Base-by-base conservation (phyloP, 129 eudicot genomes). In the Deinandra increscens region DNA sequence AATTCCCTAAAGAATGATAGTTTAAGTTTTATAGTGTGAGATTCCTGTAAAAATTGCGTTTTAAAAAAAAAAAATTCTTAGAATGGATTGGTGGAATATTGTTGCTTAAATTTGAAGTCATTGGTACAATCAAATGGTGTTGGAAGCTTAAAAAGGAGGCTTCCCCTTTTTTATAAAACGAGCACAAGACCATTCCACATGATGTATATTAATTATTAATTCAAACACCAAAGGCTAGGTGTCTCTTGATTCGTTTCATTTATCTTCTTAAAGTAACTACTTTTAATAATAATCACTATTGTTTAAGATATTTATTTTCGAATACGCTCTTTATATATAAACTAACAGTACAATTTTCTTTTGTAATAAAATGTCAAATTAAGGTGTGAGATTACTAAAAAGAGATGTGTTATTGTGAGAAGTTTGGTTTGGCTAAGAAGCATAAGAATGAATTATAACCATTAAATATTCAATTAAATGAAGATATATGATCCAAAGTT, bases 41-140 rank as follows among this genome's bases (percentile, higher is more conserved):
- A n/a, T n/a, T n/a, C n/a, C n/a, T n/a, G n/a, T n/a, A n/a, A n/a
- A n/a, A n/a, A n/a, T n/a, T n/a, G n/a, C n/a, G n/a, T n/a, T n/a
- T n/a, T n/a, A n/a, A n/a, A n/a, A n/a, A n/a, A n/a, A n/a, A n/a
- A n/a, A n/a, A n/a, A n/a, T n/a, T n/a, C n/a, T n/a, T n/a, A n/a
- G n/a, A n/a, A n/a, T n/a, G n/a, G 31, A 26, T 26, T 48, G 48
- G 70, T 72, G 50, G 43, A 62, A 48, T 48, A 48, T 46, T 73
- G 70, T 61, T 62, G 77, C 77, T 73, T 73, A 36, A 36, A 49
- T 33, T 46, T 34, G 77, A 73, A 73, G 77, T 73, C 77, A 72
- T 6, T 44, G 55, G 44, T 71, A 12, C 56, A 71, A 71, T 71
- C 58, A 72, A n/a, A 43, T 59, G 76, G 60, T 58, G 15, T 42